Evolutionary conservation across 192 early-diverging fungal species (phyloP), one percentile per base, ranked within the genome.

Genomic region (Coemansia sp.): DNA sequence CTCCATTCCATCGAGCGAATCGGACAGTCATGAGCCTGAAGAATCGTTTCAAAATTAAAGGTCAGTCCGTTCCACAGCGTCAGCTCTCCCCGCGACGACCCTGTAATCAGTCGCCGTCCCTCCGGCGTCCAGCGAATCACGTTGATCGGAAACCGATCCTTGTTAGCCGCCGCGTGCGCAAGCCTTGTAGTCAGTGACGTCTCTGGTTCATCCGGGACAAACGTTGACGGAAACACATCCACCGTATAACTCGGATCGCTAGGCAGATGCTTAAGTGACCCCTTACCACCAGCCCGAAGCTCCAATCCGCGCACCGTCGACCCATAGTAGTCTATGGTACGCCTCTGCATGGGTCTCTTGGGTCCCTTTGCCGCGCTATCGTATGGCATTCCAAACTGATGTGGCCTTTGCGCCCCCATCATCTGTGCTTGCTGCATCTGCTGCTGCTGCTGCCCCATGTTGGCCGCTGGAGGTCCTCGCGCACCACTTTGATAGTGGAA

Each of bases 11-110:
- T 96, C 19, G 85, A 79, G 32, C 94, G 86, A 3, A 98, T 87
- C n/a, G 95, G 88, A 28, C 81, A 85, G 47, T 95, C 94, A 69
- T 98, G 95, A 2, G 95, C 69, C 70, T 72, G 65, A 51, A 94
- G 77, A 67, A 94, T 95, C 10, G 92, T 97, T 55, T 97, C 96
- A 68, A 97, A 99, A 62, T 99, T 99, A 58, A 99, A 97, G 1
- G 91, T 93, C 19, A 96, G 74, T 2, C 94, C 94, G 60, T 93
- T 96, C 96, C 96, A 99, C 22, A 96, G 69, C 3, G 94, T 99
- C 48, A 99, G 92, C 67, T 97, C 94, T 10, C 96, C 96, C 55
- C 81, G 86, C 0, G 91, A 91, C 0, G 92, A 87, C 9, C 93
- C 96, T 3, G 96, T 96, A 13, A 96, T 88, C 9, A 99, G 67